These are phyloP conservation scores for Ophiostoma himal-ulmi DNA, from an alignment of 2,329 filamentous ascomycete genomes.

Conservation along the genomic window DNA sequence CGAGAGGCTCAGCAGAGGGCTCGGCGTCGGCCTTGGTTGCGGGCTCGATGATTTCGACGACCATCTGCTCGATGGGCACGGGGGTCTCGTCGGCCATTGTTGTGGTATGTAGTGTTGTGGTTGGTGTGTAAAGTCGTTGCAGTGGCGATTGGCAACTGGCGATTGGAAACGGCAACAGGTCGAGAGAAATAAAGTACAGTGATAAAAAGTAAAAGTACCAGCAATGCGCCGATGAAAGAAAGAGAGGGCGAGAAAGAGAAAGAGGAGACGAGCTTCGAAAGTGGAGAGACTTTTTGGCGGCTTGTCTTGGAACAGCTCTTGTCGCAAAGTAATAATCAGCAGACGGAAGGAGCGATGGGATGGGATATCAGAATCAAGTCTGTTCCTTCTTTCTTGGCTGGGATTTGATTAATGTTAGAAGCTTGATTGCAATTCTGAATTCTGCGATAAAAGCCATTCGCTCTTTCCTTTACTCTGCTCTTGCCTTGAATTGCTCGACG, in stretches of 20 bases:
- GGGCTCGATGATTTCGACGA: slow-evolving; percentile 4
- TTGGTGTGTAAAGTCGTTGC: background rate
- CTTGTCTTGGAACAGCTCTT: background rate
- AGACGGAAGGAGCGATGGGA: background rate
- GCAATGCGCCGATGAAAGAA: background rate
- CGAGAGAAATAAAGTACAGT: background rate
- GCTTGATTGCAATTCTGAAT: background rate
- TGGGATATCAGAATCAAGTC: background rate
- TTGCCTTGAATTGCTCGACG: background rate
- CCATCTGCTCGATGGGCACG: slow-evolving; percentile 3
- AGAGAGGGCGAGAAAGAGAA: background rate
- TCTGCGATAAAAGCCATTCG: background rate
- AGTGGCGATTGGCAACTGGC: background rate
- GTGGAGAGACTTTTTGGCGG: slow-evolving; percentile 4
- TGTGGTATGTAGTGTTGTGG: background rate
- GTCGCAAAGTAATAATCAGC: background rate
- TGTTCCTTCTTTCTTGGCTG: background rate
- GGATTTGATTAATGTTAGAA: background rate
- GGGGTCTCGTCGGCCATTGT: slow-evolving; percentile 24
- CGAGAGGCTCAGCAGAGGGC: slow-evolving; percentile 2
- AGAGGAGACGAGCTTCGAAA: background rate
- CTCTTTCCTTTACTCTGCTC: background rate
- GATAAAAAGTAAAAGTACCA: background rate
- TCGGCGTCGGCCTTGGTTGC: slow-evolving; percentile 11
- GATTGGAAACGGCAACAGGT: too few relatives aligned